Evolutionary conservation across 208 protist genomes (phyloP), one percentile per base, ranked within the genome.

Genomic region (Crithidia mellificae): DNA sequence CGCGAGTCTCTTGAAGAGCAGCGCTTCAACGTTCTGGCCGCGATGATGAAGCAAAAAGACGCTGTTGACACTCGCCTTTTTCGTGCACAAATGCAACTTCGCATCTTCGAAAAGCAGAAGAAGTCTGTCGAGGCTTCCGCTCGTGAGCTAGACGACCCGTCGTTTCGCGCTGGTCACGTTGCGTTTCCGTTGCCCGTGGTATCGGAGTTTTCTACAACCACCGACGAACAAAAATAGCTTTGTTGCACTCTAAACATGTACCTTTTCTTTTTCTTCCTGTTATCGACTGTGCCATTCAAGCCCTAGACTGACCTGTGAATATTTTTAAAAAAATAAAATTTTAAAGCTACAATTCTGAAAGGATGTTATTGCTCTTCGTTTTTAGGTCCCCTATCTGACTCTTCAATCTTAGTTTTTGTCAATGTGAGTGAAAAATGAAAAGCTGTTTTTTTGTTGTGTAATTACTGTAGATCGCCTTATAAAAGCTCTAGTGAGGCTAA

Each of bases 1-100:
- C 49, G 56, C 29, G 54, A 24, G 7, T 24, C 15, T 47, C 39
- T 52, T 7, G 41, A 67, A 29, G 46, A 59, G 30, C 50, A 73
- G 19, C 25, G 68, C 7, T 15, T 41, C 1, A 7, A 17, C 2
- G 20, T 80, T 2, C n/a, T 59, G 29, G 34, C 32, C 14, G 17
- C 61, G 15, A 68, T 72, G 47, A 7, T 75, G 14, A 46, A 22
- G 15, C 44, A 65, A 36, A 62, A 70, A 6, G 58, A 71, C 1
- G 20, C 17, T 2, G 57, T 58, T 19, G 54, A 55, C 25, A 22
- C 9, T 2, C 64, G 72, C 9, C 52, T 72, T 4, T 62, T 71
- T 11, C 64, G 56, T 2, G 49, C 68, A 24, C 47, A 59, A 7
- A 30, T 71, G 36, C 68, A 64, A 30, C 49, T 79, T 0, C 30